Base-by-base conservation (phyloP, 192 early-diverging fungal species). In the Chytriomyces sp. region DNA sequence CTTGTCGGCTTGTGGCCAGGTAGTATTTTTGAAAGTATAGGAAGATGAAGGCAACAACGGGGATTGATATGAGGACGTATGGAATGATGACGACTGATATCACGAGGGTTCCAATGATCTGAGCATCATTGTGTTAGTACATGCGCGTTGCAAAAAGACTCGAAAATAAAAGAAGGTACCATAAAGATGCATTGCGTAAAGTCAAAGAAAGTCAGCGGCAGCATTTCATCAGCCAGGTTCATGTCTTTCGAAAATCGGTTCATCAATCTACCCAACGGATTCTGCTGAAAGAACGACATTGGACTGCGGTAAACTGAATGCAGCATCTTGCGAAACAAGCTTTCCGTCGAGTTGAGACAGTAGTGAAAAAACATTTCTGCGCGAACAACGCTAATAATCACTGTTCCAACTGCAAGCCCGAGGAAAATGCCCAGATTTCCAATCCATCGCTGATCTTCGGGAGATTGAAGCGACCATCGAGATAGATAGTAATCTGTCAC, bases 11-110 rank as follows among this genome's bases (percentile, higher is more conserved):
- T 7, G 89, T 80, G 24, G 48, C 65, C 73, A 92, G 85, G 65
- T 91, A 92, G n/a, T 72, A 62, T 7, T 53, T 48, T 5, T 91
- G 88, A 3, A 91, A 79, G 43, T 78, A 70, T 53, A 82, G 79
- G 64, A 92, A 92, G 0, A 76, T 78, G 0, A 78, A 24, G 35
- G 83, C 50, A 11, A 91, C 75, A 5, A 86, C 69, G 0, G 82
- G 82, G 8, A 94, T 80, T 0, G 87, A 48, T 1, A 87, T 68
- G 0, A 92, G 62, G 13, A 95, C 80, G 76, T 83, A 86, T 0
- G 89, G 86, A 73, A 93, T 90, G 80, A 93, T 86, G 13, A 83
- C 75, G n/a, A 88, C 80, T 45, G 88, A 77, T 8, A 93, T 77
- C 61, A 89, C 82, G 0, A 93, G 50, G n/a, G 89, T 90, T 16